These are phyloP conservation scores for Setaria viridis DNA, from an alignment of 202 grass and related monocot genomes.

Conservation along the genomic window DNA sequence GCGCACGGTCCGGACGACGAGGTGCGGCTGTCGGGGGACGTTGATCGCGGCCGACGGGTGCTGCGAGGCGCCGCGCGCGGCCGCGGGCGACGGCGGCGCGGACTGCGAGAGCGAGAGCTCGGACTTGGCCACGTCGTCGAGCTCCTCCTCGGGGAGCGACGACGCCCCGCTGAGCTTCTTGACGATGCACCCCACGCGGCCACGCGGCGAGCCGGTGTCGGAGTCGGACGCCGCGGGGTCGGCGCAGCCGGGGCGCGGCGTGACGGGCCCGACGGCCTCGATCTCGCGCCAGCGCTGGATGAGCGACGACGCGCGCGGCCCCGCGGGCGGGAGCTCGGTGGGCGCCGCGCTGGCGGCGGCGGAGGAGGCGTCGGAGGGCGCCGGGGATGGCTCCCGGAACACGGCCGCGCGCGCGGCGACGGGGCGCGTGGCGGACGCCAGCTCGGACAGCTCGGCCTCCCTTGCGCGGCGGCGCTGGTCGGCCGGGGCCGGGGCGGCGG, in stretches of 20 bases:
- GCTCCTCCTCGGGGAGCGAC: constrained; percentile 51
- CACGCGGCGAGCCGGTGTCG: constrained; percentile 43
- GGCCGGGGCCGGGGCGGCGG: constrained; percentile 44
- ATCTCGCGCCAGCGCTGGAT: constrained; percentile 98
- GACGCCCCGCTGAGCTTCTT: constrained; percentile 62
- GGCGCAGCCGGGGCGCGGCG: constrained; percentile 36
- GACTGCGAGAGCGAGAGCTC: constrained; percentile 40
- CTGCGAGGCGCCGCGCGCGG: constrained; percentile 13
- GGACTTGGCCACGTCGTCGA: constrained; percentile 28
- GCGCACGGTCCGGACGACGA: constrained; percentile 61
- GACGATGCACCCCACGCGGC: constrained; percentile 65
- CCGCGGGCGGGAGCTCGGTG: constrained; percentile 52
- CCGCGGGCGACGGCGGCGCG: constrained; percentile 41
- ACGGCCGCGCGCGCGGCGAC: constrained; percentile 63
- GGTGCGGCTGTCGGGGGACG: background rate
- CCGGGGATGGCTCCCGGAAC: constrained; percentile 54
- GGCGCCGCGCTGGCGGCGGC: constrained; percentile 28
- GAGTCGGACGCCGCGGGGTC: constrained; percentile 41
- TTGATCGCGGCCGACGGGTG: background rate
- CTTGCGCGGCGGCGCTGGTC: constrained; percentile 54
- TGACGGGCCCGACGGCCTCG: constrained; percentile 61
- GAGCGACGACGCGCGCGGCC: constrained; percentile 83
- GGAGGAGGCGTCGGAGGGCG: constrained; percentile 56
- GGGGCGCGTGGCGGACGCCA: constrained; percentile 65
- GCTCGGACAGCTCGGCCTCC: constrained; percentile 69